Base-by-base conservation (phyloP, 768 basidiomycete species). In the Boletus sensibilis region DNA sequence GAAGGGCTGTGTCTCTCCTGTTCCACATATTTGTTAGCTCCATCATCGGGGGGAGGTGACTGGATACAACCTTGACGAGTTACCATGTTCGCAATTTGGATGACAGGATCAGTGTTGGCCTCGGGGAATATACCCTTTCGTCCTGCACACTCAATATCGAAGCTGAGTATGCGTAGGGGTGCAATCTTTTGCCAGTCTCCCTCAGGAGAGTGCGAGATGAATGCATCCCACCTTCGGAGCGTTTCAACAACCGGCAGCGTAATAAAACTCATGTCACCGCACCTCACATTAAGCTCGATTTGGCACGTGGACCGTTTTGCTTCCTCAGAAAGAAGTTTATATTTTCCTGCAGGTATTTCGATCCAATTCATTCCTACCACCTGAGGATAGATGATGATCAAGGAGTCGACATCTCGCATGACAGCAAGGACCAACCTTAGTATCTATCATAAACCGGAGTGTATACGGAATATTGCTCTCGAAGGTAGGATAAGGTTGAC, bases 321-420 rank as follows among this genome's bases (percentile, higher is more conserved):
- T 41, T 77, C 76, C 12, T 73, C 77, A 2, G 80, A 67, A n/a
- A 86, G 55, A 20, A 95, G 67, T 13, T 77, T 76, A 67, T 97
- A 99, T 62, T 85, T 84, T 3, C 91, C 91, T 4, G 88, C 85
- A 5, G 89, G 89, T 10, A 97, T 77, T 73, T 98, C 94, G 50
- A 99, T 88, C 96, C 97, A 99, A 68, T 98, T 98, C 97, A 99
- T 98, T 10, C 97, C 97, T 47, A 95, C 87, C 31, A 99, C 86
- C 92, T 94, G 41, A 37, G 1, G 25, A 59, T 2, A 23, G 50
- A 56, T 20, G 3, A 46, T 56, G 34, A 63, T 41, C 40, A 7
- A 4, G 11, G 42, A 50, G 27, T 51, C 4, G 11, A 27, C 21
- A 42, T n/a, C 14, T 8, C 46, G 6, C 13, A 23, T 20, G 23